Evolutionary conservation across 106 monocot genomes (phyloP), one percentile per base, ranked within the genome.

Genomic region (Agapanthus africanus): DNA sequence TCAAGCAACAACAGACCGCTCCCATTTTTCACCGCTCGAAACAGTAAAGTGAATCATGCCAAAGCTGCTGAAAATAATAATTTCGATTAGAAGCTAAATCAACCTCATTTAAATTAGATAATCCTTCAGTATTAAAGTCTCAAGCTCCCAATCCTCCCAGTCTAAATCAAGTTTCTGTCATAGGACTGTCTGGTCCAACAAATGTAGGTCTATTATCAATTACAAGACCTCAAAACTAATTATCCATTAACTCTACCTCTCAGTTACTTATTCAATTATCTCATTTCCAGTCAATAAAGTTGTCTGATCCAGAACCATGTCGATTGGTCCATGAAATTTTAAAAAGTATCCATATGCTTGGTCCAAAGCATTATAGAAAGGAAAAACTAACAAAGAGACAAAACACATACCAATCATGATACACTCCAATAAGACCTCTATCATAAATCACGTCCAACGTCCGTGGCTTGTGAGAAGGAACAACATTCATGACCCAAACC

Each of bases 401-500:
- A 30, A 50, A 67, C n/a, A 68, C 18, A 49, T 78, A 95, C 91
- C 95, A 91, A 71, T 92, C 92, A 77, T 97, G 89, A 79, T 97
- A 97, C 4, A 92, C 82, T 69, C 92, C 92, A 79, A 97, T 84
- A 22, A 95, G 80, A 42, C 97, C 92, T 82, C 91, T 82, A 67
- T 92, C 97, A 78, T 82, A 97, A 60, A 92, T 84, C 26, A 92
- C 80, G 22, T 71, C 78, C 63, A 97, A 69, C 16, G 97, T 92
- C 27, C 86, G 73, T 63, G 84, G 95, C 61, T 82, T 88, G 32
- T 60, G 67, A 73, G 85, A 77, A 79, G 95, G 95, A 71, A 95
- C 75, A 40, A 87, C 84, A 71, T 92, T 92, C 97, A 99, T 93
- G 40, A 99, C 87, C 97, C 97, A 99, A 26, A 93, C 81, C 25